Evolutionary conservation across 2,329 filamentous ascomycete species (phyloP).

Genomic region (Curvularia spicifera): DNA sequence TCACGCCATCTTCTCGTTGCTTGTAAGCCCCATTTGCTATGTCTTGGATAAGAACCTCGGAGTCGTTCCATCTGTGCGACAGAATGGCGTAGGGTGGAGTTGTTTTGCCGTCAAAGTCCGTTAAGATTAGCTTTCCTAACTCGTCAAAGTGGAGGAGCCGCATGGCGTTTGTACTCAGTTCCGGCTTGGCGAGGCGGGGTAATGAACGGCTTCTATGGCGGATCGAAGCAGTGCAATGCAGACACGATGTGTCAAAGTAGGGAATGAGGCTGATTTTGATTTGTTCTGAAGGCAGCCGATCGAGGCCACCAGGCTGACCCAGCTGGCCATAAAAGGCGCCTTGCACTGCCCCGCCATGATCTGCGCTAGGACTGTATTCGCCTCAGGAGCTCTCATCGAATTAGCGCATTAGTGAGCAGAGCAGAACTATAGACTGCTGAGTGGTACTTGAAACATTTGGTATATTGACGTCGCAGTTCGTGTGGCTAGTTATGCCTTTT

Average conservation of each 20-base stretch:
- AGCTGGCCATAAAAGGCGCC: not conserved
- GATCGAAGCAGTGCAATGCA: not conserved
- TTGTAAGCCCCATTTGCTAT: not conserved
- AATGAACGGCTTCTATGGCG: not conserved
- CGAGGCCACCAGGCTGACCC: not conserved
- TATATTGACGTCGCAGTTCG: not conserved
- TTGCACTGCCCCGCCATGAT: not conserved
- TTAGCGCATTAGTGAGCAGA: not conserved
- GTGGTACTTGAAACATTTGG: not conserved
- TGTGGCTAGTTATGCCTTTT: not conserved
- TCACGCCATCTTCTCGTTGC: not conserved
- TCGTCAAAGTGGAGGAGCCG: not conserved
- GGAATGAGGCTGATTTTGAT: not conserved
- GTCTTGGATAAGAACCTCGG: not conserved
- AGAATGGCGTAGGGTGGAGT: not conserved
- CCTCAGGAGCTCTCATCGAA: not conserved
- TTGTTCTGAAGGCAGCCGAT: not conserved
- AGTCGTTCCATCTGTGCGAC: not conserved
- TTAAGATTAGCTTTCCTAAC: not conserved
- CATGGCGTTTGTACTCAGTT: not conserved
- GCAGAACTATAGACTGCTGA: not conserved
- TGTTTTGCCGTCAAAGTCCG: not conserved
- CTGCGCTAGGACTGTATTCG: not conserved
- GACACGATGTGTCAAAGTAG: not conserved
- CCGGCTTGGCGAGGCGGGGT: not conserved